Evolutionary conservation across 2,329 filamentous ascomycete species (phyloP).

Genomic region (Amesomyces nigricolor): DNA sequence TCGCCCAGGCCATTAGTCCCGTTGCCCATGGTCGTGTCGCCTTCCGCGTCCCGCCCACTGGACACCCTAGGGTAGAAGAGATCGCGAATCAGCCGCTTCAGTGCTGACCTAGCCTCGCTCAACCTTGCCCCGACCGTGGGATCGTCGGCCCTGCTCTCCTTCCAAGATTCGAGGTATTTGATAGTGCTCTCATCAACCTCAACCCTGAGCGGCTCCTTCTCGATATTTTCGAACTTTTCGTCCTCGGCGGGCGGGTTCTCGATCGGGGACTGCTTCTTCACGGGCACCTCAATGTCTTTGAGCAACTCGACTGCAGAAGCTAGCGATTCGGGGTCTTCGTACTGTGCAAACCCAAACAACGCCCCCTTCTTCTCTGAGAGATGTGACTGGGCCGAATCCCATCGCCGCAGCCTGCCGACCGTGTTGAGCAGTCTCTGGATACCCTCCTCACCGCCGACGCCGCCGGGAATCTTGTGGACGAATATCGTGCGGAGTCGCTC

Average conservation of each 20-base stretch:
- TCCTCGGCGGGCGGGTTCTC: conserved; percentile 33
- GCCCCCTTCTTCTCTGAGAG: conserved; percentile 67
- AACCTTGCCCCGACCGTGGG: conserved; percentile 60
- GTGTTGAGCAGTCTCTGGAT: conserved; percentile 71
- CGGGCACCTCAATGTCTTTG: conserved; percentile 73
- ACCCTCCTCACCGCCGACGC: conserved; percentile 67
- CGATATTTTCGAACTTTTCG: conserved; percentile 48
- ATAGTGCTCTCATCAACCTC: conserved; percentile 76
- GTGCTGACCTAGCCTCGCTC: conserved; percentile 60
- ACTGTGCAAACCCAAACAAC: conserved; percentile 93
- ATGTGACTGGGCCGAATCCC: conserved; percentile 66
- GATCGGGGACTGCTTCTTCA: conserved; percentile 60
- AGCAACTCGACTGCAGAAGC: conserved; percentile 80
- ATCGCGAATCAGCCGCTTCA: conserved; percentile 64
- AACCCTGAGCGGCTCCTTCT: conserved; percentile 66
- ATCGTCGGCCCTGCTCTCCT: conserved; percentile 59
- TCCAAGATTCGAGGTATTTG: conserved; percentile 80
- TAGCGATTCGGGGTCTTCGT: conserved; percentile 84
- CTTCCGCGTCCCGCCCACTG: conserved; percentile 53
- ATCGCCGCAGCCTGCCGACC: conserved; percentile 75
- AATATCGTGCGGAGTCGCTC: conserved; percentile 91
- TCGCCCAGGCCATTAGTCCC: conserved; percentile 49
- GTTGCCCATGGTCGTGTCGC: conserved; percentile 66
- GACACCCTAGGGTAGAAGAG: conserved; percentile 62
- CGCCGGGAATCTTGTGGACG: conserved; percentile 77